Evolutionary conservation across 306 rosid species (phyloP).

Genomic region (Echinosophora koreensis): DNA sequence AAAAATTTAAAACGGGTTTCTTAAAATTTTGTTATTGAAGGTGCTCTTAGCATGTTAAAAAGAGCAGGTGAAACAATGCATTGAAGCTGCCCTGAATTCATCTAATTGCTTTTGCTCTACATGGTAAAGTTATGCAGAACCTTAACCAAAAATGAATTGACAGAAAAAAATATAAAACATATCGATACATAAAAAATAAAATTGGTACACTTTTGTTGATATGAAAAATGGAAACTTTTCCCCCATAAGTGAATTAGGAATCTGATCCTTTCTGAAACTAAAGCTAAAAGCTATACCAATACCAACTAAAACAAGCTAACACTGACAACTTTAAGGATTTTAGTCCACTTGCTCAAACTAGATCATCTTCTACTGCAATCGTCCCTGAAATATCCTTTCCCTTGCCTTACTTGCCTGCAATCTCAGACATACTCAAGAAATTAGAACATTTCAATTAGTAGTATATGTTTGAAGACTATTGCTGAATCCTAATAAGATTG

Average conservation of each 20-base stretch:
- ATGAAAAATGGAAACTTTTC: too few species aligned
- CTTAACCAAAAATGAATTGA: conserved; percentile 8
- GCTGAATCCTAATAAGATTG: conserved; percentile 9
- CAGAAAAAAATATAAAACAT: too few species aligned
- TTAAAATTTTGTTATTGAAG: too few species aligned
- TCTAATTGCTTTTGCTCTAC: conserved; percentile 2
- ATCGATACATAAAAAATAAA: background rate
- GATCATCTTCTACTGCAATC: conserved; percentile 43
- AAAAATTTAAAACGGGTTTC: too few species aligned
- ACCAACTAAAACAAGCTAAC: background rate
- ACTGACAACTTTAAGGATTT: conserved; percentile 14
- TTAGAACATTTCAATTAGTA: conserved; percentile 12
- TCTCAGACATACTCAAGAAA: conserved; percentile 22
- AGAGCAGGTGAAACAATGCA: too few species aligned
- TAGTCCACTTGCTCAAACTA: conserved; percentile 4
- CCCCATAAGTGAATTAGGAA: background rate
- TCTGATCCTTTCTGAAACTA: conserved; percentile 14
- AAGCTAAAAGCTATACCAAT: background rate
- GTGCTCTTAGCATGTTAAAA: too few species aligned
- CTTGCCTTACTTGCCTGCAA: conserved; percentile 67
- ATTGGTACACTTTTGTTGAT: background rate
- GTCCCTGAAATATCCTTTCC: conserved; percentile 61
- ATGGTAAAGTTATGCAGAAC: background rate
- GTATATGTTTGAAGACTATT: background rate
- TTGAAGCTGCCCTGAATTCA: background rate